These are phyloP conservation scores for Tetracladium maxilliforme DNA, from an alignment of 2,329 filamentous ascomycete genomes.

Conservation along the genomic window DNA sequence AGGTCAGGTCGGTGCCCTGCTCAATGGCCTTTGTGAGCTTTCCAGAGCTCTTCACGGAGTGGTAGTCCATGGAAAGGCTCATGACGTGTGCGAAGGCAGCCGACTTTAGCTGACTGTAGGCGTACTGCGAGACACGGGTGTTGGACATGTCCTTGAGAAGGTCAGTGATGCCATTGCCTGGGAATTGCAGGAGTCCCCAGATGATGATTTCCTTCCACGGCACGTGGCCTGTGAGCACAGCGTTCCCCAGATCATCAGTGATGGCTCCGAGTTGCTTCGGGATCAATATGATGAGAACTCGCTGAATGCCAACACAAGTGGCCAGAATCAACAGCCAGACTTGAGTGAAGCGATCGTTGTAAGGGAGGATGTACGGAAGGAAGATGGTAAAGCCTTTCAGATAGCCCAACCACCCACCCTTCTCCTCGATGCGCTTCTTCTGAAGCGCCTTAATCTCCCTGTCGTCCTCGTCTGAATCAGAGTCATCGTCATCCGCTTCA, in stretches of 20 bases:
- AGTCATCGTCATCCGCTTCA: conserved; percentile 25
- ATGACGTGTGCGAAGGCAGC: conserved; percentile 97
- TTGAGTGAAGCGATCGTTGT: conserved; percentile 58
- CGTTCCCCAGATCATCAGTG: conserved; percentile 52
- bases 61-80: conserved; percentile 86
- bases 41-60: conserved; percentile 89
- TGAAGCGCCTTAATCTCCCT: conserved; percentile 37
- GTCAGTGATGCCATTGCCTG: conserved; percentile 54
- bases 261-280: conserved; percentile 70
- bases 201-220: too few species aligned
- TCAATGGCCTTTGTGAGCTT: conserved; percentile 97
- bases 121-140: conserved; percentile 86
- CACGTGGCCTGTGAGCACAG: conserved; percentile 32
- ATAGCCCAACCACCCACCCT: conserved; percentile 91
- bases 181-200: conserved; percentile 29
- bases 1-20: conserved; percentile 62
- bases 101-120: conserved; percentile 84
- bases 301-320: conserved; percentile 68
- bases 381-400: conserved; percentile 83
- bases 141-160: conserved; percentile 82
- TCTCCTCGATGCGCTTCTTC: conserved; percentile 55
- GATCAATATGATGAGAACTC: conserved; percentile 74
- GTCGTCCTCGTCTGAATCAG: conserved; percentile 35
- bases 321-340: conserved; percentile 69
- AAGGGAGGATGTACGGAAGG: conserved; percentile 92